phyloP scores from a whole-genome alignment of 768 basidiomycete species.

The Mycena floridula region DNA sequence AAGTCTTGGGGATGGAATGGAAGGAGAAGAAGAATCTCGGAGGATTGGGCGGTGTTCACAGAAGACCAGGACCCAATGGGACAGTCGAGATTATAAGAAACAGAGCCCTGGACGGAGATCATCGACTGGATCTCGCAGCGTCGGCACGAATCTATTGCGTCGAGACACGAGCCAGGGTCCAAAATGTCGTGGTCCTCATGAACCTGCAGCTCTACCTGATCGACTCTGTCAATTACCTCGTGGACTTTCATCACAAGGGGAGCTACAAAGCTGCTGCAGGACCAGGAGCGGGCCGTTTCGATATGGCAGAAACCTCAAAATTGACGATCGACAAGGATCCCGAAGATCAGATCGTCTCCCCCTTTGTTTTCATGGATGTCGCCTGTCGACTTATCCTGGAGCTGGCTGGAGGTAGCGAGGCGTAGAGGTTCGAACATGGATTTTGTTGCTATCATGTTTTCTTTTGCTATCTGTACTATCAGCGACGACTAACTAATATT shows the following conservation, averaged over 20 bases:
- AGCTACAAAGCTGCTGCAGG: conserved; percentile 59
- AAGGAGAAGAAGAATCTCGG: conserved; percentile 81
- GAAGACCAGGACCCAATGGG: conserved; percentile 23
- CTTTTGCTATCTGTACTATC: conserved; percentile 19
- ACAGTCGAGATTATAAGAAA: conserved; percentile 59
- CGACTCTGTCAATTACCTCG: conserved; percentile 92
- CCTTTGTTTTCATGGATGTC: conserved; percentile 96
- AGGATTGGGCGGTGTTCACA: conserved; percentile 53
- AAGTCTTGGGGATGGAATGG: conserved; percentile 95
- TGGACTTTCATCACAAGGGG: conserved; percentile 97
- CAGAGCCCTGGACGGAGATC: conserved; percentile 48
- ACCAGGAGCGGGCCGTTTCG: conserved; percentile 59
- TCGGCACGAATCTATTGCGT: conserved; percentile 86
- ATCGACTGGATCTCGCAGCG: conserved; percentile 45
- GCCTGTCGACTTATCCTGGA: conserved; percentile 92
- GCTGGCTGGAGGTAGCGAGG: conserved; percentile 53
- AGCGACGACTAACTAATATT: conserved; percentile 36
- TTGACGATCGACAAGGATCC: background rate
- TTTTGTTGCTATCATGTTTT: background rate
- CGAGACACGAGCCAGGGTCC: conserved; percentile 85
- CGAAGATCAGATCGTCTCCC: conserved; percentile 70
- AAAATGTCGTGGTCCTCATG: conserved; percentile 93
- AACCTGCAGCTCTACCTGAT: conserved; percentile 97
- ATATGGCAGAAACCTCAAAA: conserved; percentile 34
- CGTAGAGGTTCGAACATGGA: background rate